These are phyloP conservation scores for Colletotrichum trifolii DNA, from an alignment of 2,329 filamentous ascomycete genomes.

Conservation along the genomic window DNA sequence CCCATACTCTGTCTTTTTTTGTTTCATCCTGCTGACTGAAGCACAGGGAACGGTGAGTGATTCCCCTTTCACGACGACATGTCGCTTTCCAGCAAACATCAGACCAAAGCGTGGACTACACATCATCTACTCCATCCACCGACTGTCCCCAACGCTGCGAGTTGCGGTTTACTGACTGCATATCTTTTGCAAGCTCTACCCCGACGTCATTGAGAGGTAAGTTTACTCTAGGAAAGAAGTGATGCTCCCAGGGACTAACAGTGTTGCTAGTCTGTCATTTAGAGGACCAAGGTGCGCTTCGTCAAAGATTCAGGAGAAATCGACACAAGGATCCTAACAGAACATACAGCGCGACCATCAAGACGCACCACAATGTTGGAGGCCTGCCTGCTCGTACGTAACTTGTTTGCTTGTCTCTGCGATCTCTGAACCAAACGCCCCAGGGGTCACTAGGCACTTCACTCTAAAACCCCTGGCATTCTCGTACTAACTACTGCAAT, in stretches of 20 bases:
- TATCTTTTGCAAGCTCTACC: conserved; percentile 19
- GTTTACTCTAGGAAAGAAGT: not conserved
- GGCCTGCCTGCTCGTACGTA: conserved; percentile 48
- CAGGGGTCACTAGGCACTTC: not conserved
- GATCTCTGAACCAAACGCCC: not conserved
- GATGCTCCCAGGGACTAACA: not conserved
- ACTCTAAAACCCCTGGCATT: not conserved
- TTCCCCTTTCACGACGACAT: not conserved
- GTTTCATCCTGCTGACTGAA: too few relatives aligned
- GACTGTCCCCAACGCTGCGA: not conserved
- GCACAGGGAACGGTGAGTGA: conserved; percentile 59
- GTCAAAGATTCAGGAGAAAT: not conserved
- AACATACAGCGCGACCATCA: conserved; percentile 54
- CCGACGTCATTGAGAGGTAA: conserved; percentile 56
- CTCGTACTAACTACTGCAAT: not conserved
- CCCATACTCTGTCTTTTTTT: too few relatives aligned
- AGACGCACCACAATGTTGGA: conserved; percentile 60
- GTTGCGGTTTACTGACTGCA: not conserved
- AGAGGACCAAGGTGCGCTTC: conserved; percentile 8
- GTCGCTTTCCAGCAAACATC: not conserved
- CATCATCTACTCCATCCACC: too few relatives aligned
- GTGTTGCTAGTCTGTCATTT: not conserved
- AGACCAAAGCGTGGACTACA: too few relatives aligned
- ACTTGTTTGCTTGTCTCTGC: not conserved
- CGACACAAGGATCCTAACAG: not conserved